Conservation (phyloP, 164 flowering plant genomes). For the Nelumbo lutea region DNA sequence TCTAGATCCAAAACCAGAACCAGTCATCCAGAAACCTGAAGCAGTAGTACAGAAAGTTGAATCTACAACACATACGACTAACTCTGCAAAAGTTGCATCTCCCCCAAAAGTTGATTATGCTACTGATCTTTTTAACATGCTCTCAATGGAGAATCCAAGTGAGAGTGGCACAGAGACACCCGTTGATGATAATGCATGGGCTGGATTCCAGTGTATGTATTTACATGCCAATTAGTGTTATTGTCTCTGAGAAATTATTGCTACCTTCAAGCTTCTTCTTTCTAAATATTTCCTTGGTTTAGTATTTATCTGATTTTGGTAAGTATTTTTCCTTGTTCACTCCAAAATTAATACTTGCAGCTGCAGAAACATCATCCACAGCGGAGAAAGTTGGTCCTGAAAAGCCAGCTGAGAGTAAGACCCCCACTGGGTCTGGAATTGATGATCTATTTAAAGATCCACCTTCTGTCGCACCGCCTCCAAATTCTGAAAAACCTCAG, state of each 20-base stretch:
- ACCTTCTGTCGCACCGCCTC: constrained; percentile 31
- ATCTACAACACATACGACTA: constrained; percentile 28
- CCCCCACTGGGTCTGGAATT: constrained; percentile 47
- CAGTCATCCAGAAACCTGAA: constrained; percentile 36
- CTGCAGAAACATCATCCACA: constrained; percentile 56
- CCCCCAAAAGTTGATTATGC: constrained; percentile 76
- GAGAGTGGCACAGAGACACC: constrained; percentile 56
- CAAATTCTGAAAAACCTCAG: constrained; percentile 40
- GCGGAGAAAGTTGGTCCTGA: constrained; percentile 38
- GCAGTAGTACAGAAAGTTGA: constrained; percentile 27
- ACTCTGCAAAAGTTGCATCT: constrained; percentile 30
- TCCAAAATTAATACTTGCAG: constrained; percentile 34
- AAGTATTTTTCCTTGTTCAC: constrained; percentile 1
- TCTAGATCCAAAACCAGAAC: constrained; percentile 34
- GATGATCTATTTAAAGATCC: constrained; percentile 72
- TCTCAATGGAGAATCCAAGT: constrained; percentile 64
- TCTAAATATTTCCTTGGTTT: background rate
- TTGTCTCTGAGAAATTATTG: background rate
- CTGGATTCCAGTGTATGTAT: constrained; percentile 86
- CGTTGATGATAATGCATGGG: constrained; percentile 73
- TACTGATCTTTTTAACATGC: constrained; percentile 88
- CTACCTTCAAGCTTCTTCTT: background rate
- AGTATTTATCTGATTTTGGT: background rate
- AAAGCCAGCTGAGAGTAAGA: constrained; percentile 39
- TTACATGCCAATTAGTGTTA: background rate